phyloP scores from a whole-genome alignment of 2,329 filamentous ascomycete species.

The Epichloe sylvatica region DNA sequence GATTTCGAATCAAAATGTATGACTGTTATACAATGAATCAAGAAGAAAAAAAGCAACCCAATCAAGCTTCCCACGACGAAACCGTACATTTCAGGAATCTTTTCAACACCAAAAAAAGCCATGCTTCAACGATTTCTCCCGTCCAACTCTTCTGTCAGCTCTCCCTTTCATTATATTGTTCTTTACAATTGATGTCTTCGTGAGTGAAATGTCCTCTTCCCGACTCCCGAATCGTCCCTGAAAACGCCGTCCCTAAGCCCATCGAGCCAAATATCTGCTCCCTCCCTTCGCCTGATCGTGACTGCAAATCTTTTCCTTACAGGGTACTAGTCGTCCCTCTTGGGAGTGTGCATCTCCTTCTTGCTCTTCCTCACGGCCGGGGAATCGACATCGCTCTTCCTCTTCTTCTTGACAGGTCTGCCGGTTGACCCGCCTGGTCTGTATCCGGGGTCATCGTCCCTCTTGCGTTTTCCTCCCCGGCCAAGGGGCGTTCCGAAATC shows the following conservation, averaged over 20 bases:
- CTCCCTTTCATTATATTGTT: no score
- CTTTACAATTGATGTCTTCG: no score
- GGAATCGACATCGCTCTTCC: constrained; percentile 37
- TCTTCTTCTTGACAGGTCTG: constrained; percentile 43
- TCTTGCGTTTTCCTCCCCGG: constrained; percentile 33
- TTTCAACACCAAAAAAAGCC: no score
- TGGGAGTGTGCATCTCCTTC: constrained; percentile 15
- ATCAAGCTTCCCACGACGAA: background rate
- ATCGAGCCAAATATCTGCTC: no score
- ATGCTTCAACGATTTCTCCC: no score
- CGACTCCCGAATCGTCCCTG: background rate
- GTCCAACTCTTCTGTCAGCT: no score
- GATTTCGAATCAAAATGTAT: background rate
- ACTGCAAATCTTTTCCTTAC: no score
- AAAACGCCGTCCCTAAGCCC: background rate
- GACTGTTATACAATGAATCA: background rate
- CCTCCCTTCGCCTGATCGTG: no score
- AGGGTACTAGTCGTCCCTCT: constrained; percentile 8
- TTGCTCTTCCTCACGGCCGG: constrained; percentile 22
- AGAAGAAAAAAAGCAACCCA: background rate
- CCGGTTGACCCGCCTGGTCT: constrained; percentile 42
- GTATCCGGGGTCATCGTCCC: constrained; percentile 46
- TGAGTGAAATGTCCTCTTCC: no score
- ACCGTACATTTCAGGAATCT: no score
- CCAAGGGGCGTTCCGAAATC: constrained; percentile 20